These are phyloP conservation scores for Podosphaera xanthii DNA, from an alignment of 2,329 filamentous ascomycete genomes.

Conservation along the genomic window DNA sequence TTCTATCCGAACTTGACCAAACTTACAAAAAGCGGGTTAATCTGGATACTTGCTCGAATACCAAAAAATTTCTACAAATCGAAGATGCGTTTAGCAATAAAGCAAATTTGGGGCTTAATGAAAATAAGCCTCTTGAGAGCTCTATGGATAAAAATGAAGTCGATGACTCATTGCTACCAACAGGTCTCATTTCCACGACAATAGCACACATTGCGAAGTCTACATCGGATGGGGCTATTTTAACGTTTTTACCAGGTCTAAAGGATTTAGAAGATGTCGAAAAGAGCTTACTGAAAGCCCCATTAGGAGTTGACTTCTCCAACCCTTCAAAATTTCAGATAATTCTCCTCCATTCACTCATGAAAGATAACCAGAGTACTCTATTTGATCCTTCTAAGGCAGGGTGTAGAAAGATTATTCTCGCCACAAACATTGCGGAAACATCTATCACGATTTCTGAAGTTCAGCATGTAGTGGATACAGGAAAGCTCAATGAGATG, in stretches of 20 bases:
- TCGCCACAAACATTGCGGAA: conserved; percentile 88
- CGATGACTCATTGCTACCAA: conserved; percentile 16
- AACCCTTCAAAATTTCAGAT: conserved; percentile 22
- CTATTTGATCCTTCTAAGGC: conserved; percentile 54
- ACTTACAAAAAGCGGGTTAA: neutral
- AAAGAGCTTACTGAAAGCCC: conserved; percentile 38
- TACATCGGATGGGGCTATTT: conserved; percentile 58
- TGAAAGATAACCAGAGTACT: conserved; percentile 66
- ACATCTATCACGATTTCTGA: conserved; percentile 97
- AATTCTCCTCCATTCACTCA: conserved; percentile 68
- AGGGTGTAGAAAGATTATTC: conserved; percentile 74
- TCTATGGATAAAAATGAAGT: neutral
- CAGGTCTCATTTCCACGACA: conserved; percentile 58
- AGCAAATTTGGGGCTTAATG: neutral
- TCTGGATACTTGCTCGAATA: neutral
- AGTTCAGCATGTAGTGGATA: conserved; percentile 83
- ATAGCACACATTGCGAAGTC: conserved; percentile 64
- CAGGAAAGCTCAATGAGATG: conserved; percentile 80
- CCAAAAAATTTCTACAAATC: neutral
- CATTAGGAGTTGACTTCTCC: conserved; percentile 21
- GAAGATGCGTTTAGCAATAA: neutral
- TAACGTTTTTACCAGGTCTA: conserved; percentile 81
- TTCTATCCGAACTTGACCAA: neutral
- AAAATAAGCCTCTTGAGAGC: neutral
- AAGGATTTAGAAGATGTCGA: conserved; percentile 45